phyloP scores from a whole-genome alignment of 1,139 yeast species.

The Pichia sp. region DNA sequence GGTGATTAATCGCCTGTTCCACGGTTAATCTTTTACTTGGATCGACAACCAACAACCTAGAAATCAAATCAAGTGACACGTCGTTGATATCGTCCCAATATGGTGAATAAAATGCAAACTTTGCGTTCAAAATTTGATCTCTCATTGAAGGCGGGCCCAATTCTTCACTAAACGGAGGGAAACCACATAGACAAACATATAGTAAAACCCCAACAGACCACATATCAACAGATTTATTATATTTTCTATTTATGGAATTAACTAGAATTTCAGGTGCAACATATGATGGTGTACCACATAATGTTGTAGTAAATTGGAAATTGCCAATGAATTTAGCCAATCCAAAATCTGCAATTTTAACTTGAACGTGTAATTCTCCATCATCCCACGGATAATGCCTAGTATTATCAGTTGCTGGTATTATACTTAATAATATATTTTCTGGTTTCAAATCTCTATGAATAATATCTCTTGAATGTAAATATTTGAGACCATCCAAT shows the following conservation, averaged over 20 bases:
- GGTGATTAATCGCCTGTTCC: conserved; percentile 45
- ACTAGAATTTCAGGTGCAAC: conserved; percentile 73
- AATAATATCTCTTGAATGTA: conserved; percentile 59
- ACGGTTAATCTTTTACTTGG: conserved; percentile 49
- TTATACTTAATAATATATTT: conserved; percentile 58
- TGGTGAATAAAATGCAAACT: conserved; percentile 70
- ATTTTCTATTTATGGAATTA: conserved; percentile 42
- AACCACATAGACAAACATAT: conserved; percentile 75
- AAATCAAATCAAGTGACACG: conserved; percentile 56
- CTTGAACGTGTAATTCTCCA: conserved; percentile 53
- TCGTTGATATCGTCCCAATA: conserved; percentile 72
- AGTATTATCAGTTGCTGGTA: conserved; percentile 35
- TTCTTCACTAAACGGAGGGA: conserved; percentile 81
- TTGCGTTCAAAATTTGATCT: conserved; percentile 62
- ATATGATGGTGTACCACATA: conserved; percentile 81
- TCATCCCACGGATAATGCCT: conserved; percentile 67
- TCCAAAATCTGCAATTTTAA: conserved; percentile 79
- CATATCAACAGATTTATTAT: conserved; percentile 65
- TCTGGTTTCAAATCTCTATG: conserved; percentile 80
- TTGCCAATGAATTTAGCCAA: conserved; percentile 77
- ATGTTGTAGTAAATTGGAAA: conserved; percentile 62
- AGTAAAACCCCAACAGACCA: conserved; percentile 78
- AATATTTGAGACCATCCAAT: conserved; percentile 52
- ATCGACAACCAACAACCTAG: conserved; percentile 53
- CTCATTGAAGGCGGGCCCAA: conserved; percentile 73